Conservation (phyloP, 129 eudicot genomes). For the Tanacetum coccineum region DNA sequence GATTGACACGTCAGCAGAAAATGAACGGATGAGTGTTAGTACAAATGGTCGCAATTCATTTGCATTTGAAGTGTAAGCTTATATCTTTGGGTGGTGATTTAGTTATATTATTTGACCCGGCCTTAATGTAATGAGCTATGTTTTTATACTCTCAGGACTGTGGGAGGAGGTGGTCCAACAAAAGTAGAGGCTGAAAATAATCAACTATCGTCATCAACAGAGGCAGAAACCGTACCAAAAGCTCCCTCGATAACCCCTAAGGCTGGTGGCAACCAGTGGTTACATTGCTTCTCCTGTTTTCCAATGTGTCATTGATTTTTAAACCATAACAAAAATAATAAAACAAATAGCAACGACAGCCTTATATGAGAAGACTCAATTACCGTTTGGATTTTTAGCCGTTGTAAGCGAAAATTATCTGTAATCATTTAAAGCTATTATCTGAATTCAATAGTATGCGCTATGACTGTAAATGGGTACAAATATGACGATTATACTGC, state of each 20-base stretch:
- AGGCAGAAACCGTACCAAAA: slow-evolving; percentile 23
- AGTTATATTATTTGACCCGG: background rate
- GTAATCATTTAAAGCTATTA: background rate
- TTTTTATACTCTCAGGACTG: slow-evolving; percentile 38
- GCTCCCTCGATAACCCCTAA: slow-evolving; percentile 31
- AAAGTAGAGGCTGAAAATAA: slow-evolving; percentile 25
- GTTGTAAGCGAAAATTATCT: slow-evolving; percentile 6
- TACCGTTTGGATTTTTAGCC: slow-evolving; percentile 22
- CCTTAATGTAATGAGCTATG: background rate
- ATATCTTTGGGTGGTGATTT: background rate
- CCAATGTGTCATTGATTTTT: slow-evolving; percentile 43
- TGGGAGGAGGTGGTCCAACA: slow-evolving; percentile 46
- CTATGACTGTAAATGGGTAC: slow-evolving; percentile 20
- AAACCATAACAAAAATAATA: background rate
- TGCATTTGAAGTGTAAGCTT: slow-evolving; percentile 69
- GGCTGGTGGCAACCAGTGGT: slow-evolving; percentile 46
- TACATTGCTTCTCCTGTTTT: slow-evolving; percentile 49
- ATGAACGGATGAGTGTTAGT: slow-evolving; percentile 33
- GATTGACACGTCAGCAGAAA: slow-evolving; percentile 38
- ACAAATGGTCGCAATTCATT: slow-evolving; percentile 43
- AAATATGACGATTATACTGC: background rate
- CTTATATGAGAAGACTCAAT: slow-evolving; percentile 8
- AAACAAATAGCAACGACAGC: background rate
- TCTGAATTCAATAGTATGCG: slow-evolving; percentile 1
- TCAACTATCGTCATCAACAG: slow-evolving; percentile 21